Evolutionary conservation across 148 eudicot genomes (phyloP).

Genomic region (Rhododendron ovatum): DNA sequence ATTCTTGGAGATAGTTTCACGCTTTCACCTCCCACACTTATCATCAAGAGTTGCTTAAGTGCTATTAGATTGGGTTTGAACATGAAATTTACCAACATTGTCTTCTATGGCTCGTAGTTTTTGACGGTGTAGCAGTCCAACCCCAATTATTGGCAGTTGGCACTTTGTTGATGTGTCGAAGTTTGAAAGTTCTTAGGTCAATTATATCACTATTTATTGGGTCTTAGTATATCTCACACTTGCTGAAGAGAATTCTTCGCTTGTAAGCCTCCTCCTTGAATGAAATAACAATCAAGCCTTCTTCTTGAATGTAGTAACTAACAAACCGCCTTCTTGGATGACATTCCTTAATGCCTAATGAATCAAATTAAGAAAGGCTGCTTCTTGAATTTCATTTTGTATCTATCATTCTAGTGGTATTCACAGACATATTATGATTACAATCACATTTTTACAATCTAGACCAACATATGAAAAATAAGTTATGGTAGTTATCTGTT

Average conservation of each 20-base stretch:
- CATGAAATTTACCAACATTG: not conserved
- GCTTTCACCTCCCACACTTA: not conserved
- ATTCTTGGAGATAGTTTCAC: not conserved
- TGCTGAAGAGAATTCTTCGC: not conserved
- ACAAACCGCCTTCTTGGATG: not conserved
- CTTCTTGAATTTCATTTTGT: not conserved
- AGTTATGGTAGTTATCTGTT: not conserved
- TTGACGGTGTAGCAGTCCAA: not conserved
- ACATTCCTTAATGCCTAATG: not conserved
- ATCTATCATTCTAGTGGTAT: not conserved
- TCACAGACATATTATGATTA: not conserved
- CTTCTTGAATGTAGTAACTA: not conserved
- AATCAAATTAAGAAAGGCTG: not conserved
- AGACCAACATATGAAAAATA: not conserved
- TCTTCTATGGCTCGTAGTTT: not conserved
- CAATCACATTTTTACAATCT: not conserved
- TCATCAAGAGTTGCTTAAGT: not conserved
- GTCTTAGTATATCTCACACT: not conserved
- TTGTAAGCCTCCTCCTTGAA: not conserved
- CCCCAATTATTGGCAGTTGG: not conserved
- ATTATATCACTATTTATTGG: not conserved
- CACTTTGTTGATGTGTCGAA: not conserved
- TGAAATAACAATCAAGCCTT: not conserved
- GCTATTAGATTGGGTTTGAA: not conserved
- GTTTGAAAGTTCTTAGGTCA: not conserved